Conservation (phyloP, 208 protist species). For the Herpetomonas muscarum region DNA sequence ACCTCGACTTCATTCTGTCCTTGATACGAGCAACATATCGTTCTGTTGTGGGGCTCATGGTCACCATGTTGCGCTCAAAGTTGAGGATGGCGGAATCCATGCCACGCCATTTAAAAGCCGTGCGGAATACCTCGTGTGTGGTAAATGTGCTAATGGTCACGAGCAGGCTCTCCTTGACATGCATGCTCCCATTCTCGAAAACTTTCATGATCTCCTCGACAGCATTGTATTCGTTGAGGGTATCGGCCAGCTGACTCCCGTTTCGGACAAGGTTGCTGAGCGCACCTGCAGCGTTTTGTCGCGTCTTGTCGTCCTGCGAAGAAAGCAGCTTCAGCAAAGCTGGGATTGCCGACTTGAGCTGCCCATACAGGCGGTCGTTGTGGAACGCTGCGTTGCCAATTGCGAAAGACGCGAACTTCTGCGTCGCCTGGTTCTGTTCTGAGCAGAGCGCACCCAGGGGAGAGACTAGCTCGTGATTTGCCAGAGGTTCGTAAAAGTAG, state of each 20-base stretch:
- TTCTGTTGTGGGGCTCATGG: conserved; percentile 51
- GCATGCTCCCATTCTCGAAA: conserved; percentile 56
- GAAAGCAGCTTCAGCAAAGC: conserved; percentile 67
- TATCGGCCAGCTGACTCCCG: conserved; percentile 57
- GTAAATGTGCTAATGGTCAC: conserved; percentile 91
- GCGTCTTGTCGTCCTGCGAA: conserved; percentile 91
- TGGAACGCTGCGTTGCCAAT: conserved; percentile 95
- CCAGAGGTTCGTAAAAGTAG: conserved; percentile 89
- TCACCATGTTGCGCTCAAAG: conserved; percentile 37
- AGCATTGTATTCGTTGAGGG: conserved; percentile 61
- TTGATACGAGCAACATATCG: conserved; percentile 69
- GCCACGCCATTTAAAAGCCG: conserved; percentile 48
- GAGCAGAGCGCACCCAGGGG: conserved; percentile 79
- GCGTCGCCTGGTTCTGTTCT: conserved; percentile 77
- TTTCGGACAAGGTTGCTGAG: conserved; percentile 95
- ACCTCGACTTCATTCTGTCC: conserved; percentile 28
- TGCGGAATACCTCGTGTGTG: conserved; percentile 73
- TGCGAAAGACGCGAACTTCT: conserved; percentile 96
- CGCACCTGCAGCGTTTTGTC: conserved; percentile 92
- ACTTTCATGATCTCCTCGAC: conserved; percentile 75
- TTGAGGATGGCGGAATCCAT: conserved; percentile 50
- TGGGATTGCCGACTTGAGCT: conserved; percentile 69
- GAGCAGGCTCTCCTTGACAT: conserved; percentile 77
- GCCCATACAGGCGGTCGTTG: conserved; percentile 80
- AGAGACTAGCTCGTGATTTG: conserved; percentile 60